Percentiles rank a stretch among this genome's conserved stretches.
These are phyloP conservation scores for Sambucus nigra DNA, from an alignment of 129 eudicot genomes.

Conservation along the genomic window DNA sequence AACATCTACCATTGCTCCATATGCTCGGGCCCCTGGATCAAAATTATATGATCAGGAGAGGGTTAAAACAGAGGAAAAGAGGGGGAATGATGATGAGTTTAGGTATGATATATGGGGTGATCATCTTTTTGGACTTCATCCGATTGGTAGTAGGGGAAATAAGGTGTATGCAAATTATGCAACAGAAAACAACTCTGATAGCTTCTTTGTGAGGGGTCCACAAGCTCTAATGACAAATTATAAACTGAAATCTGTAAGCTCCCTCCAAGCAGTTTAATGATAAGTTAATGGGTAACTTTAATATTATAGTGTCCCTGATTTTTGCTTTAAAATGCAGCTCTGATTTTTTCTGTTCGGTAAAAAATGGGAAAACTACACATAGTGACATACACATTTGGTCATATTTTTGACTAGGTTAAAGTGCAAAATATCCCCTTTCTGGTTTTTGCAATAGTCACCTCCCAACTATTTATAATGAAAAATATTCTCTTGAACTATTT, in stretches of 20 bases:
- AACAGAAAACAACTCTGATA: constrained; percentile 32
- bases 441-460: too few species aligned
- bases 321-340: too few species aligned
- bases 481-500: too few species aligned
- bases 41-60: constrained; percentile 21
- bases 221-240: constrained; percentile 40
- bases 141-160: constrained; percentile 12
- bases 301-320: too few species aligned
- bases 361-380: too few species aligned
- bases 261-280: constrained; percentile 41
- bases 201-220: constrained; percentile 70
- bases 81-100: constrained; percentile 24
- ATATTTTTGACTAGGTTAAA: too few species aligned
- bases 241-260: constrained; percentile 35
- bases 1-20: constrained; percentile 32
- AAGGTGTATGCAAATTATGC: constrained; percentile 22
- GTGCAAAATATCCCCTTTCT: too few species aligned
- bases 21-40: constrained; percentile 62
- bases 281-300: too few species aligned
- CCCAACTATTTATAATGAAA: too few species aligned
- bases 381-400: too few species aligned
- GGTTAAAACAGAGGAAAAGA: constrained; percentile 21
- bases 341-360: too few species aligned
- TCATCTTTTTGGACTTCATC: constrained; percentile 49
- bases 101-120: constrained; percentile 77